Percentiles rank a stretch among this genome's conserved stretches.
phyloP scores from a whole-genome alignment of 1,284 basidiomycete genomes.

The Vanrija humicola region DNA sequence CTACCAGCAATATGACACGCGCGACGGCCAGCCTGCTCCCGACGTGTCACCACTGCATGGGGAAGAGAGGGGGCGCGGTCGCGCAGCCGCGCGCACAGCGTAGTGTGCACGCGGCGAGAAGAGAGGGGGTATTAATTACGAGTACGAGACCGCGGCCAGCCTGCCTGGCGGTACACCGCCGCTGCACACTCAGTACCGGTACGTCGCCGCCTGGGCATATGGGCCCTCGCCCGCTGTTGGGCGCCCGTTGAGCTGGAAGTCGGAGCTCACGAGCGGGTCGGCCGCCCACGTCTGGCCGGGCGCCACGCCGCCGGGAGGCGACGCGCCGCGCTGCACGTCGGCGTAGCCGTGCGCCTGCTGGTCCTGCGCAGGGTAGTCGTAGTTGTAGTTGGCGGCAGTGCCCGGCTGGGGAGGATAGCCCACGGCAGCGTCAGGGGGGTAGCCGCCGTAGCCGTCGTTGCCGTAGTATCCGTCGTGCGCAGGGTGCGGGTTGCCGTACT shows the following conservation, averaged over 20 bases:
- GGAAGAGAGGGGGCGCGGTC: no score
- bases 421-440: conserved; percentile 1
- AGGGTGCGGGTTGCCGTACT: conserved; percentile 24
- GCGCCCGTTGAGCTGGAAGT: conserved; percentile 26
- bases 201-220: conserved; percentile 43
- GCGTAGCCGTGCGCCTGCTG: conserved; percentile 29
- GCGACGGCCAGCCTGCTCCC: no score
- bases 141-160: no score
- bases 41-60: no score
- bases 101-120: no score
- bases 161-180: not conserved
- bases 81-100: no score
- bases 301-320: not conserved
- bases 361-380: not conserved
- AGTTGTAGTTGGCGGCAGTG: no score
- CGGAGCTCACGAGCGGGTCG: conserved; percentile 8
- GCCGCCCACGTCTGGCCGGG: not conserved
- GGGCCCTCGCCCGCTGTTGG: conserved; percentile 34
- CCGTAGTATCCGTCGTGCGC: conserved; percentile 17
- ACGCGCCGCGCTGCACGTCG: conserved; percentile 37
- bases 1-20: no score
- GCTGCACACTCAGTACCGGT: conserved; percentile 29
- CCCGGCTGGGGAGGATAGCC: not conserved
- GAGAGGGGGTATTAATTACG: no score
- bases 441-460: conserved; percentile 4